phyloP scores from a whole-genome alignment of 768 basidiomycete genomes.

The Steccherinum ochraceum region DNA sequence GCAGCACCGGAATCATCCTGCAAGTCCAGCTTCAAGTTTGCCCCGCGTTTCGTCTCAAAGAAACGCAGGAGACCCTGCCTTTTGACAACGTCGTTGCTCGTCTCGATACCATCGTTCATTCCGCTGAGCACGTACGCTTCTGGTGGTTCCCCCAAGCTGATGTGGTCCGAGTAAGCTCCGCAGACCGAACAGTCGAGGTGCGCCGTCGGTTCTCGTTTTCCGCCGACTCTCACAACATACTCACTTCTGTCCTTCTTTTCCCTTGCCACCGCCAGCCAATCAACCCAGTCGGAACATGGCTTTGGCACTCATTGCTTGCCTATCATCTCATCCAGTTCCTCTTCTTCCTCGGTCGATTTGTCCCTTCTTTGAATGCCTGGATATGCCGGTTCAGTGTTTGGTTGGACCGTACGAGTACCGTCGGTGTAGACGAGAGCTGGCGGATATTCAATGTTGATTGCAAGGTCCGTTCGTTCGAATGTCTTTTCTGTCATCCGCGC shows the following conservation, averaged over 20 bases:
- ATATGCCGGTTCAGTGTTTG: constrained; percentile 62
- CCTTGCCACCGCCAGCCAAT: constrained; percentile 40
- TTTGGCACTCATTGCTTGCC: constrained; percentile 66
- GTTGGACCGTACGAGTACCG: constrained; percentile 49
- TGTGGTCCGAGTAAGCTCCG: constrained; percentile 61
- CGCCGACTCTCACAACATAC: background rate
- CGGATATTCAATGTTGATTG: constrained; percentile 92
- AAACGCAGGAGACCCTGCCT: constrained; percentile 52
- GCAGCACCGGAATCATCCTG: constrained; percentile 84
- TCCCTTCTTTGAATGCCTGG: constrained; percentile 55
- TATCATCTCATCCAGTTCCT: constrained; percentile 80
- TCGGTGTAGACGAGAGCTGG: constrained; percentile 71
- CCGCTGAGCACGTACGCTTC: constrained; percentile 85
- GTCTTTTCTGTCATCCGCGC: background rate
- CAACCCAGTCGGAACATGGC: constrained; percentile 50
- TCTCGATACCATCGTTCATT: constrained; percentile 47
- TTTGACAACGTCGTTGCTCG: constrained; percentile 59
- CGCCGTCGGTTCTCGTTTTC: constrained; percentile 21
- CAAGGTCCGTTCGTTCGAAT: constrained; percentile 49
- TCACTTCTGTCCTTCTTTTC: too few species aligned
- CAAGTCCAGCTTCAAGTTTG: constrained; percentile 74
- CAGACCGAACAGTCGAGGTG: constrained; percentile 77
- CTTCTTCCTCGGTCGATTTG: constrained; percentile 68
- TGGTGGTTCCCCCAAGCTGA: constrained; percentile 93
- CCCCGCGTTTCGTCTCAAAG: constrained; percentile 73